Evolutionary conservation across 2,329 filamentous ascomycete genomes (phyloP), one percentile per base, ranked within the genome.

Genomic region (Colletotrichum sp.): DNA sequence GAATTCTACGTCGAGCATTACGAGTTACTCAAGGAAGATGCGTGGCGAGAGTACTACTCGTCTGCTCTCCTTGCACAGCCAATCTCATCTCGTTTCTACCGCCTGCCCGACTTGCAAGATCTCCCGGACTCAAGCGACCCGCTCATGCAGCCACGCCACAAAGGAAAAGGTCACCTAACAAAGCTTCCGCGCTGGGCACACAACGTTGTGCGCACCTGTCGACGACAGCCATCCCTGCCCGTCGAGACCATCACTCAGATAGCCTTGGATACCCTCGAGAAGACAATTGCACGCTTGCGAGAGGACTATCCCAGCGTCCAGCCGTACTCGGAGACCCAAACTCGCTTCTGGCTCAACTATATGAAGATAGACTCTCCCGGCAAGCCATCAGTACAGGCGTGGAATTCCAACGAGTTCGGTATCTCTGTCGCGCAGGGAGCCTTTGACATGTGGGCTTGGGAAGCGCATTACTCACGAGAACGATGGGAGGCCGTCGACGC

Each of bases 11-110:
- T 68, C 66, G 27, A 64, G 47, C 47, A 71, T 16, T 34, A n/a
- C 9, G n/a, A 59, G 18, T 34, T 74, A 4, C 63, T 71, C 4
- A 16, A 31, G 12, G 33, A 54, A 18, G 24, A 71, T 18, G 58
- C 63, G 3, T 68, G 68, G 57, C 47, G 29, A 51, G 11, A 68
- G 21, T 64, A 61, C 58, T 74, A 68, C 63, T 68, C 68, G 18
- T 24, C 63, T 18, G 6, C n/a, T 18, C 15, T 38, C 81, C 82
- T 73, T 80, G 72, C 75, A 31, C 54, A 80, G 76, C 15, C 58
- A 38, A 54, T 21, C 13, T 73, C 73, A 21, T 38, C 58, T 57
- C 70, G 58, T 8, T 75, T 75, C 47, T 73, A 73, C 31, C 73
- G 66, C 27, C 73, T 75, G 8, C 73, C 73, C 47, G 57, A 75